Conservation (phyloP, 257 asterid genomes). For the Nicotiana undulata region DNA sequence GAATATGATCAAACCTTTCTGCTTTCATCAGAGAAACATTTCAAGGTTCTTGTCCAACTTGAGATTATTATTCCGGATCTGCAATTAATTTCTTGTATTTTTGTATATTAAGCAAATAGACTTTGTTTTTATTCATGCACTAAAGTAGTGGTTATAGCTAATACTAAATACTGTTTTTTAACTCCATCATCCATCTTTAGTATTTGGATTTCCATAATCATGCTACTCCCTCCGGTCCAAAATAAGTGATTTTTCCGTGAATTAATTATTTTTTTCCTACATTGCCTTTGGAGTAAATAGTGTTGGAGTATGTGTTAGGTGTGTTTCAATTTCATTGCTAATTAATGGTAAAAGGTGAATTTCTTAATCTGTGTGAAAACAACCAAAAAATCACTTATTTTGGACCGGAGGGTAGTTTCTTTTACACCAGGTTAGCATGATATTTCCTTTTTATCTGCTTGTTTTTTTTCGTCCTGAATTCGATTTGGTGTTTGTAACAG, state of each 20-base stretch:
- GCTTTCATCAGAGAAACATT: not conserved
- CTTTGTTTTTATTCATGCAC: not conserved
- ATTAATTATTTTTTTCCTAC: no score
- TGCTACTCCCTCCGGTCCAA: no score
- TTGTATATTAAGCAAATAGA: not conserved
- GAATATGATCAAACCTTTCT: not conserved
- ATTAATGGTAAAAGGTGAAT: no score
- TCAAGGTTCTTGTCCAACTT: not conserved
- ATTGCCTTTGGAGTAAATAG: no score
- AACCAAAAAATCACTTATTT: no score
- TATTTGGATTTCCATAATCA: not conserved
- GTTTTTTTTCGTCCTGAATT: no score
- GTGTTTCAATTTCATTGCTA: no score
- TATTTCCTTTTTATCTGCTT: not conserved
- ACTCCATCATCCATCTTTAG: not conserved
- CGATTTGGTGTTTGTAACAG: conserved; percentile 17
- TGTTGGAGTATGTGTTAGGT: no score
- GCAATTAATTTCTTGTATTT: not conserved
- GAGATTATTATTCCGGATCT: not conserved
- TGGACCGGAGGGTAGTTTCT: no score
- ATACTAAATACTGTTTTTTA: not conserved
- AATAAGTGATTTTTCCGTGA: no score
- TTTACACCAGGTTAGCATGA: not conserved
- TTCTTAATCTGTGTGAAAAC: no score
- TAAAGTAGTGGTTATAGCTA: not conserved